A percentile compares a stretch with the other conserved stretches of the same genome.
Conservation (phyloP, 352 stramenopile species). For the Pythium chondricola region DNA sequence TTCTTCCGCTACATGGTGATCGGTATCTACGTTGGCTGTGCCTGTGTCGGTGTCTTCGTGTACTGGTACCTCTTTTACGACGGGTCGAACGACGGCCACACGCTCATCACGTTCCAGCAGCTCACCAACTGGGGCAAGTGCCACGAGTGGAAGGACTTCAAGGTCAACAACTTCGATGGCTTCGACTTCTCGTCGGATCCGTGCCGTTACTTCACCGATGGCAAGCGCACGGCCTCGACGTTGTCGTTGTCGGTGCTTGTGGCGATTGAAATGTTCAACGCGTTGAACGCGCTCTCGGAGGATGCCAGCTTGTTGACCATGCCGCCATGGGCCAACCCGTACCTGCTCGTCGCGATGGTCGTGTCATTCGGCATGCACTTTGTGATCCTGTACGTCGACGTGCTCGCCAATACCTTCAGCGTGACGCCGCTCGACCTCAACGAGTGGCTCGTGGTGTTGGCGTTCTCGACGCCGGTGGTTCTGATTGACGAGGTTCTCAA, state of each 20-base stretch:
- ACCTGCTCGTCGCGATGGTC: conserved; percentile 90
- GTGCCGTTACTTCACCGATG: conserved; percentile 91
- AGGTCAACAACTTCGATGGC: conserved; percentile 88
- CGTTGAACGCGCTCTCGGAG: conserved; percentile 91
- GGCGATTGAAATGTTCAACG: conserved; percentile 95
- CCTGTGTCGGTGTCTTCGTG: conserved; percentile 89
- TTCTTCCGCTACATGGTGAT: conserved; percentile 97
- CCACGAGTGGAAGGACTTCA: conserved; percentile 89
- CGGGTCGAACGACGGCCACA: conserved; percentile 87
- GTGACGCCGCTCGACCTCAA: conserved; percentile 88
- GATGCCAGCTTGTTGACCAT: conserved; percentile 90
- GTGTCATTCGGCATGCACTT: conserved; percentile 93
- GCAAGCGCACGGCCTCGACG: conserved; percentile 90
- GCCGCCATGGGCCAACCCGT: conserved; percentile 92
- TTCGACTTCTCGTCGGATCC: conserved; percentile 87
- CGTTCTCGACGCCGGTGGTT: conserved; percentile 91
- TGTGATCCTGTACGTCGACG: conserved; percentile 92
- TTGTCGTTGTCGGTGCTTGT: conserved; percentile 92
- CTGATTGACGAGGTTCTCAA: conserved; percentile 94
- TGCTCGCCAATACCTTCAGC: conserved; percentile 90
- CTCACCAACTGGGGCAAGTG: conserved; percentile 90
- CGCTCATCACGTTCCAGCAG: conserved; percentile 86
- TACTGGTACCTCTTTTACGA: conserved; percentile 94
- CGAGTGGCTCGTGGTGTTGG: conserved; percentile 90
- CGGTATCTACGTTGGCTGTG: conserved; percentile 91